Evolutionary conservation across 1,284 basidiomycete species (phyloP).

Genomic region (Microstroma glucosiphilum): DNA sequence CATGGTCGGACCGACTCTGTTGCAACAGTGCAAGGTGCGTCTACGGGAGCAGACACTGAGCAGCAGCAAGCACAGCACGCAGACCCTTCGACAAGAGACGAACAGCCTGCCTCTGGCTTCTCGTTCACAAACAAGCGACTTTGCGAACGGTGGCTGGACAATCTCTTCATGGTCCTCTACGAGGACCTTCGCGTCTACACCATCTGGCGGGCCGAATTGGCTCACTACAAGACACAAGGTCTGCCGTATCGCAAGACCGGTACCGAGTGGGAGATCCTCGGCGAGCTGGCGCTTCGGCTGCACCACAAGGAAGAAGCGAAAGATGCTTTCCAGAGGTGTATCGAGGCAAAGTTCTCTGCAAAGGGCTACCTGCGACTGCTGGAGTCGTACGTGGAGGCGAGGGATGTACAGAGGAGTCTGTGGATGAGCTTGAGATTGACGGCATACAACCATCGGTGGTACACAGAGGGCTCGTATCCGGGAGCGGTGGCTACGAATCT

Average conservation of each 20-base stretch:
- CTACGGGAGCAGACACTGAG: conserved; percentile 51
- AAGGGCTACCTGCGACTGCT: conserved; percentile 88
- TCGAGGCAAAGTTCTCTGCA: conserved; percentile 78
- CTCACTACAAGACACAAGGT: conserved; percentile 95
- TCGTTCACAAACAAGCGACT: conserved; percentile 93
- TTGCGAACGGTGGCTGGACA: conserved; percentile 96
- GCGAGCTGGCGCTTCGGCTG: conserved; percentile 81
- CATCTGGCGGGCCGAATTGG: conserved; percentile 97
- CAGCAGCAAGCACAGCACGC: background rate
- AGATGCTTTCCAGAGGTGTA: conserved; percentile 89
- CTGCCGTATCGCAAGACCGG: conserved; percentile 95
- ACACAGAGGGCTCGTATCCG: conserved; percentile 61
- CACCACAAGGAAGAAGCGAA: conserved; percentile 97
- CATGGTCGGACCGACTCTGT: conserved; percentile 30
- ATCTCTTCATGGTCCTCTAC: conserved; percentile 96
- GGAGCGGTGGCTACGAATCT: conserved; percentile 80
- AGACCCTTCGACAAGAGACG: conserved; percentile 17
- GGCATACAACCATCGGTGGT: conserved; percentile 71
- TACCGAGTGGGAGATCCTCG: conserved; percentile 96
- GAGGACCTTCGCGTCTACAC: conserved; percentile 99
- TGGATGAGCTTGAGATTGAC: conserved; percentile 87
- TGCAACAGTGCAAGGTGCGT: conserved; percentile 16
- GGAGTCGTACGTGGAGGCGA: conserved; percentile 89
- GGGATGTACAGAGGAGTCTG: conserved; percentile 80
- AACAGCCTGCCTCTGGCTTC: conserved; percentile 57